A percentile compares a stretch with the other conserved stretches of the same genome.
Evolutionary conservation across 768 basidiomycete genomes (phyloP).

Genomic region (Collybiopsis luxurians): DNA sequence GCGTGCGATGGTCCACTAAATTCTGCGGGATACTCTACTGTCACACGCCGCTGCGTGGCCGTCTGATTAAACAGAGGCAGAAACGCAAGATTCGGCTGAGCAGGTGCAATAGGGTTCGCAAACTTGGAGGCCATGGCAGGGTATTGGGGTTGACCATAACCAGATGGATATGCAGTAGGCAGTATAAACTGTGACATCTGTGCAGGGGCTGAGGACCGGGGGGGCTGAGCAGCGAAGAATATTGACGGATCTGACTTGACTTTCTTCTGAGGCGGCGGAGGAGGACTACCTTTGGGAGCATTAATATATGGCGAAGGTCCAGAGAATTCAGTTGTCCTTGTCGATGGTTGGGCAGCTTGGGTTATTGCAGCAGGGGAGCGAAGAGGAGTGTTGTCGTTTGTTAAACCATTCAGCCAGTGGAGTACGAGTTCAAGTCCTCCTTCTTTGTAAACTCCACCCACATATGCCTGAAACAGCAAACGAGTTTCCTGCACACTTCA

Average conservation of each 20-base stretch:
- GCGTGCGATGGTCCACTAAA: slow-evolving; percentile 69
- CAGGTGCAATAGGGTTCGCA: slow-evolving; percentile 60
- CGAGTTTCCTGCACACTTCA: slow-evolving; percentile 44
- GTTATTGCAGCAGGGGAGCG: not conserved
- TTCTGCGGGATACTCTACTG: slow-evolving; percentile 56
- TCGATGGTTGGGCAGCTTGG: not conserved
- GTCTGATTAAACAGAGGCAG: slow-evolving; percentile 75
- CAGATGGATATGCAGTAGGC: slow-evolving; percentile 19
- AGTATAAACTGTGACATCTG: slow-evolving; percentile 6
- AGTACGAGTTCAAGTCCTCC: slow-evolving; percentile 49
- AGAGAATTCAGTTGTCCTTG: slow-evolving; percentile 1
- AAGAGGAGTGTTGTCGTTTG: slow-evolving; percentile 20
- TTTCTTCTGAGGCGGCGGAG: slow-evolving; percentile 33
- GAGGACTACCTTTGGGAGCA: slow-evolving; percentile 17
- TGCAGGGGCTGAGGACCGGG: slow-evolving; percentile 22
- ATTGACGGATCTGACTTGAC: slow-evolving; percentile 32
- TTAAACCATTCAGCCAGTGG: slow-evolving; percentile 52
- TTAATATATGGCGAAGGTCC: slow-evolving; percentile 13
- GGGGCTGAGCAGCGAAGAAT: slow-evolving; percentile 32
- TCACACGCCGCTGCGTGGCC: slow-evolving; percentile 61
- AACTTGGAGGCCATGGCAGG: slow-evolving; percentile 13
- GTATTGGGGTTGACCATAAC: slow-evolving; percentile 23
- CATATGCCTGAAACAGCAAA: slow-evolving; percentile 61
- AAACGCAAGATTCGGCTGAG: slow-evolving; percentile 62
- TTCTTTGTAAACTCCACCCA: slow-evolving; percentile 60